A percentile compares a stretch with the other conserved stretches of the same genome.
Evolutionary conservation across 225 moss, liverwort and hornwort genomes (phyloP).

Genomic region (Physcomitrellopsis africana): DNA sequence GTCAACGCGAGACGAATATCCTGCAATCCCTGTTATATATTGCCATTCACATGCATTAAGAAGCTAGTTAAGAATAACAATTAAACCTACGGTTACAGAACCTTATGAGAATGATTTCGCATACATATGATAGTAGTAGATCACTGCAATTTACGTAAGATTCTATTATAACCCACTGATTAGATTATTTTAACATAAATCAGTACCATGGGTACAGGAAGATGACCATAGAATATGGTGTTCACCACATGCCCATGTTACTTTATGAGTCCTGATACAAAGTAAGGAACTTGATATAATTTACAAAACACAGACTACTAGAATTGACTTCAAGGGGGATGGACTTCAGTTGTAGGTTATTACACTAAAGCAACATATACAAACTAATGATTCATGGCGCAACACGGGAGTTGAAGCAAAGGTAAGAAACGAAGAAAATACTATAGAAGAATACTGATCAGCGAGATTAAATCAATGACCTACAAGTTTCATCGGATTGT

Average conservation of each 20-base stretch:
- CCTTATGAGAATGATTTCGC: neutral
- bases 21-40: conserved; percentile 60
- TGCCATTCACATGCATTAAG: conserved; percentile 26
- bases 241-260: neutral
- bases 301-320: neutral
- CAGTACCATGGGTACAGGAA: neutral
- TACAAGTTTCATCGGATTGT: conserved; percentile 13
- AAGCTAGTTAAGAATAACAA: neutral
- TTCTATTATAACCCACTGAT: neutral
- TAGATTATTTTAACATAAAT: neutral
- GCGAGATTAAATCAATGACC: conserved; percentile 15
- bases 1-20: conserved; percentile 70
- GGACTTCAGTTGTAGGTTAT: neutral
- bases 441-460: neutral
- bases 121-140: neutral
- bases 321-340: neutral
- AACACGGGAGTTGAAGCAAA: neutral
- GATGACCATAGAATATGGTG: neutral
- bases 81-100: neutral
- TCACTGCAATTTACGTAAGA: neutral
- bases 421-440: neutral
- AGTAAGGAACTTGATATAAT: neutral
- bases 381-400: neutral
- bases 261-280: neutral
- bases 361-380: neutral